Evolutionary conservation across 345 rosid genomes (phyloP).

Genomic region (Aurinia saxatilis): DNA sequence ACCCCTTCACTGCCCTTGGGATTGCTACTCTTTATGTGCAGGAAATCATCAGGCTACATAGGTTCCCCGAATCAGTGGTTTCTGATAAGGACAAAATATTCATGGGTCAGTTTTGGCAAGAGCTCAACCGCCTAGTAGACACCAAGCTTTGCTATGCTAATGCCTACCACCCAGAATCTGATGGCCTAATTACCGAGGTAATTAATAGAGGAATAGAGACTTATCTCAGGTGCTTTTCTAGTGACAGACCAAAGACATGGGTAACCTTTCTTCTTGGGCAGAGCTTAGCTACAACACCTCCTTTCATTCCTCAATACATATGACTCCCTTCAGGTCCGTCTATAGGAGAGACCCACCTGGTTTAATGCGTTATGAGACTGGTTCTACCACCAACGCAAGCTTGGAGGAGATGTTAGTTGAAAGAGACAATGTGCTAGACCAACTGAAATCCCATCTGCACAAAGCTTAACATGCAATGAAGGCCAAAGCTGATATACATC

Average conservation of each 20-base stretch:
- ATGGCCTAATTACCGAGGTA: background rate
- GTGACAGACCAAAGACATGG: background rate
- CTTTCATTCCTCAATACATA: background rate
- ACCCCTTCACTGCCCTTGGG: no score
- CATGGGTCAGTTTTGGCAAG: background rate
- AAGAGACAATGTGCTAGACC: no score
- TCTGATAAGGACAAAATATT: background rate
- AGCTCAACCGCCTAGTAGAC: accelerated
- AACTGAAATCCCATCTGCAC: no score
- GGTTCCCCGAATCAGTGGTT: background rate
- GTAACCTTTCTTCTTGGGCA: background rate
- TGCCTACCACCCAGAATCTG: background rate
- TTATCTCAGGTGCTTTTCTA: background rate
- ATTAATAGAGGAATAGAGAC: background rate
- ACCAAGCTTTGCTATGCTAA: background rate
- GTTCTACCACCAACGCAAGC: no score
- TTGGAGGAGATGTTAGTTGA: no score
- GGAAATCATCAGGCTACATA: background rate
- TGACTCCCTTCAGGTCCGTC: accelerated
- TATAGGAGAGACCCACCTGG: no score
- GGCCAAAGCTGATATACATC: no score
- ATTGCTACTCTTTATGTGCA: background rate
- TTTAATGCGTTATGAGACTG: no score
- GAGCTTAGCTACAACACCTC: background rate
- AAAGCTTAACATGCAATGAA: no score